These are phyloP conservation scores for Suillus sp. DNA, from an alignment of 768 basidiomycete species.

Conservation along the genomic window DNA sequence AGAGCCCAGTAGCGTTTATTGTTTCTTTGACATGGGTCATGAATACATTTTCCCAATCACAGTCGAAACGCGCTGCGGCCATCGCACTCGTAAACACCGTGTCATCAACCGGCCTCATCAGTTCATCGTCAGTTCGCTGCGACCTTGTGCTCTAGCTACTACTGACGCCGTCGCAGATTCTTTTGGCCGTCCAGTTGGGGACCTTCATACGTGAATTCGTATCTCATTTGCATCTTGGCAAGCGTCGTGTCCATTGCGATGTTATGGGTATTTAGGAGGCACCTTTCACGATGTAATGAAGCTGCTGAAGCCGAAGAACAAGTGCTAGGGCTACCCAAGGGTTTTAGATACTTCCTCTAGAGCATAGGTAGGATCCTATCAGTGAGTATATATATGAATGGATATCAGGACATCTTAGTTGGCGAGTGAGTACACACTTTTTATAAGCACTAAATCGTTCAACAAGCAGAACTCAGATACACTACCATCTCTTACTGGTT, in stretches of 20 bases:
- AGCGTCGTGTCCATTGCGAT: conserved; percentile 51
- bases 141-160: neutral
- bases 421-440: too few species aligned
- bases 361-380: neutral
- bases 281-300: conserved; percentile 44
- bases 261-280: conserved; percentile 46
- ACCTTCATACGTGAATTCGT: conserved; percentile 67
- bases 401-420: neutral
- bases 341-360: conserved; percentile 50
- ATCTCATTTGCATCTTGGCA: conserved; percentile 67
- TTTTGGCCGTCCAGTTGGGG: conserved; percentile 71
- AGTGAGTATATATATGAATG: neutral
- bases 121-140: conserved; percentile 63
- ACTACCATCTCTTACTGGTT: neutral
- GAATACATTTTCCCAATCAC: conserved; percentile 67
- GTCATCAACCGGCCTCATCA: conserved; percentile 77
- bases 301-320: conserved; percentile 40
- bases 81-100: conserved; percentile 79
- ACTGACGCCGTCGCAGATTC: conserved; percentile 40
- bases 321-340: conserved; percentile 35
- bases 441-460: too few species aligned
- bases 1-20: conserved; percentile 68
- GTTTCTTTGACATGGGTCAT: conserved; percentile 56
- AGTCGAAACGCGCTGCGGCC: conserved; percentile 81
- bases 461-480: neutral